Evolutionary conservation across 176 grass and related monocot genomes (phyloP).

Genomic region (bread wheat (Triticum aestivum)): DNA sequence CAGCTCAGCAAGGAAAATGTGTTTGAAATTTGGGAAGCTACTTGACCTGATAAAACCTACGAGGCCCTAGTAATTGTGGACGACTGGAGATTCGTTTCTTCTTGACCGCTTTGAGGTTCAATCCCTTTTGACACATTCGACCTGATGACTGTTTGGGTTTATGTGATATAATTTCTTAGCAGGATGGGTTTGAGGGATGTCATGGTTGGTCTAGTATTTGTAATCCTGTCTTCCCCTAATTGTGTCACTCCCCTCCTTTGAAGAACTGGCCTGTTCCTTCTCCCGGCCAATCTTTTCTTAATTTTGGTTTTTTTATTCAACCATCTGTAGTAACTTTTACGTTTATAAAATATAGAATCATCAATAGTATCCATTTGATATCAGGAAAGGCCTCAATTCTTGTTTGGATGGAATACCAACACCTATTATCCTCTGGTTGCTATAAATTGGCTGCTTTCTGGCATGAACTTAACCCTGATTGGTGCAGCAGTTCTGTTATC

Average conservation of each 20-base stretch:
- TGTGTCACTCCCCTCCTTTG: not conserved
- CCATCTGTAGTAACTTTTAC: not conserved
- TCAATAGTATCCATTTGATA: not conserved
- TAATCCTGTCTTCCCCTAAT: not conserved
- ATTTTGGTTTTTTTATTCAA: not conserved
- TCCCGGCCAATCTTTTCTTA: not conserved
- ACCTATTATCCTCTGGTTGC: not conserved
- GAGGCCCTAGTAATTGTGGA: not conserved
- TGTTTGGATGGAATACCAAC: not conserved
- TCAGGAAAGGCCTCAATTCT: not conserved
- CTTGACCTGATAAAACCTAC: not conserved
- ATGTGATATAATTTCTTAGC: not conserved
- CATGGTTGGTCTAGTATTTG: not conserved
- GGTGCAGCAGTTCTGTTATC: not conserved
- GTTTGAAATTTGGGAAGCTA: not conserved
- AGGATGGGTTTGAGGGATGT: not conserved
- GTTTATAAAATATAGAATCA: not conserved
- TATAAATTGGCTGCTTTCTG: not conserved
- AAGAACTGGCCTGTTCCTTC: not conserved
- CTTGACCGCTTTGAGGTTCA: conserved; percentile 4
- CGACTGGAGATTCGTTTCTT: not conserved
- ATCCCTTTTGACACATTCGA: not conserved
- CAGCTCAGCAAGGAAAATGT: not conserved
- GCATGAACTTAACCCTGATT: not conserved
- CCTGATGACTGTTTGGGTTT: not conserved